These are phyloP conservation scores for Trichosanthes truncata DNA, from an alignment of 306 rosid species.

Conservation along the genomic window DNA sequence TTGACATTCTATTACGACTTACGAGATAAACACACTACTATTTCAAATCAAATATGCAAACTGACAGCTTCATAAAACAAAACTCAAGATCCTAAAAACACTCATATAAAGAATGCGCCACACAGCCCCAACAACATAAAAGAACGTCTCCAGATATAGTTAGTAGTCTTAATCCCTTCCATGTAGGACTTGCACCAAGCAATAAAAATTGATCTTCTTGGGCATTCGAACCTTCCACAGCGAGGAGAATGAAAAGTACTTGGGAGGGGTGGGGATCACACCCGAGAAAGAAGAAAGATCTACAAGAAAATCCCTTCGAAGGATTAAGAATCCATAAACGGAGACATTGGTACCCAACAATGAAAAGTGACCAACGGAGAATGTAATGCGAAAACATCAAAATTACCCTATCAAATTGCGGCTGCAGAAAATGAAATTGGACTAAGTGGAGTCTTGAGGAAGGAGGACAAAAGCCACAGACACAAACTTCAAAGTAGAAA, in stretches of 20 bases:
- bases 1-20: background rate
- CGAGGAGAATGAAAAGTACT: background rate
- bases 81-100: background rate
- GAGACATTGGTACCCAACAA: background rate
- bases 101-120: background rate
- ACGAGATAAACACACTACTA: background rate
- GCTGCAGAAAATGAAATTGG: background rate
- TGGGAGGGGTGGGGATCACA: background rate
- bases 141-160: background rate
- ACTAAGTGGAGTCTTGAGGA: background rate
- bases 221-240: background rate
- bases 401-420: background rate
- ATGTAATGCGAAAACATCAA: background rate
- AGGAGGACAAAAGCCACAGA: background rate
- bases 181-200: background rate
- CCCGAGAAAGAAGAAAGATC: background rate
- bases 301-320: background rate
- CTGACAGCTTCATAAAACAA: background rate
- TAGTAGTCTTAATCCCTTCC: background rate
- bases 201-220: background rate
- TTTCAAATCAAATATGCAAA: background rate
- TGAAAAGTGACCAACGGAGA: background rate
- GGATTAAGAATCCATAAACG: background rate
- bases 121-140: background rate
- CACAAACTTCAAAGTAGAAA: background rate